Base-by-base conservation (phyloP, 1,284 basidiomycete genomes). In the Kalmanozyma brasiliensis region DNA sequence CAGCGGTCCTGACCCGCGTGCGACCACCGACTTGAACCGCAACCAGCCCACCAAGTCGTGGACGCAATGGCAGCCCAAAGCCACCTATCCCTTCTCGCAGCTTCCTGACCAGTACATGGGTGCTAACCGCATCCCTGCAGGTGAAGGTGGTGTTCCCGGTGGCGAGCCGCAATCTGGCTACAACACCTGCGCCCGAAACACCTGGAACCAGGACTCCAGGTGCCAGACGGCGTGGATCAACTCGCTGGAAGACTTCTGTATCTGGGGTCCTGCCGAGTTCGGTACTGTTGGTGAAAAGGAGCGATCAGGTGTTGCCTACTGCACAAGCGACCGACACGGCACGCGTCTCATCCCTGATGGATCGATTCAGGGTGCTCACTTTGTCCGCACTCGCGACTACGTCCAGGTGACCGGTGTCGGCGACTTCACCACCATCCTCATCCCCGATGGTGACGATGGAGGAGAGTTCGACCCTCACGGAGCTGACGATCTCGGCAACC, bases 381-480 rank as follows among this genome's bases (percentile, higher is more conserved):
- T 79, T 63, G 68, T 81, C 9, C 52, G 70, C 35, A 78, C 79
- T 2, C 52, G 67, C 2, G 56, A 74, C 46, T 81, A 79, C 47
- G 77, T 80, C 16, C 79, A 80, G 43, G 74, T 81, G 8, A 77
- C 73, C 14, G 78, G 78, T 33, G 49, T 58, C 11, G 77, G 73
- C 32, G 64, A 76, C 24, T 74, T 79, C 36, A 73, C 68, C 46
- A 67, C 46, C 29, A 59, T 80, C 33, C 37, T 60, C 32, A 61
- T 78, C 52, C 64, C 61, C 14, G 42, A 34, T 0, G 62, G 72
- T 36, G 78, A 77, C 42, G 63, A 59, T 19, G 78, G 78, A 16
- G 78, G 78, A 40, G 78, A 80, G 46, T 74, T 80, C 41, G 78
- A 80, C 51, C 71, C 73, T 7, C 77, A 78, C 53, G 78, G 78